Base-by-base conservation (phyloP, 352 stramenopile genomes). In the Phytopythium delawarense region DNA sequence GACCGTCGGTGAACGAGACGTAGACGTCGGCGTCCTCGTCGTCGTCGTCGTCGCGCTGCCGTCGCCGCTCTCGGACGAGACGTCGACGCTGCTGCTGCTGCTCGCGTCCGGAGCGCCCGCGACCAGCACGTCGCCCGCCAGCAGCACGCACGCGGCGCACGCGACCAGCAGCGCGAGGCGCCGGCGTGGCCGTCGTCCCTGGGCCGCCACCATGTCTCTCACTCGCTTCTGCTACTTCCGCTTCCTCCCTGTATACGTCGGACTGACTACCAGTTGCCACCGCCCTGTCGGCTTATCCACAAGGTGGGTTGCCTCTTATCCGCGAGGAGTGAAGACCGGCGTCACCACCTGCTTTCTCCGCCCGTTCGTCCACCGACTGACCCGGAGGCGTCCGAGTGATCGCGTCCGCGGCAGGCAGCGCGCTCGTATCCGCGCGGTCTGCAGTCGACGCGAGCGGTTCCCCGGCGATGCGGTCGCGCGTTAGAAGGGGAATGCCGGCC, bases 121-220 rank as follows among this genome's bases (percentile, higher is more conserved):
- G 28, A 40, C 32, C n/a, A 40, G 4, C 15, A n/a, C 32, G 20
- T 40, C 51, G 20, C 34, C 20, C 51, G 51, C 51, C n/a, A 57
- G 25, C 32, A 57, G 18, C 32, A 44, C 11, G 23, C 46, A 52
- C 21, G 46, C 21, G 46, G 46, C 46, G 46, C 46, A 52, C 23
- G 46, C 46, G 21, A 52, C 51, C 51, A 57, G 32, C 32, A 57
- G 51, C 51, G 34, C 51, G 32, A 57, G 51, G 32, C 51, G 51
- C 18, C 51, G 51, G 34, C 51, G 51, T 32, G 20, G 34, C 6
- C 51, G 32, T 35, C 50, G 46, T 4, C 46, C 13, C 23, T 20
- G 30, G 21, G 46, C 46, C 23, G 12, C 18, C n/a, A 34, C n/a
- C 51, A 57, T 57, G 32, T 25, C 13, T 13, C 30, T 7, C 7